These are phyloP conservation scores for Beauveria varroae DNA, from an alignment of 2,329 filamentous ascomycete genomes.

Conservation along the genomic window DNA sequence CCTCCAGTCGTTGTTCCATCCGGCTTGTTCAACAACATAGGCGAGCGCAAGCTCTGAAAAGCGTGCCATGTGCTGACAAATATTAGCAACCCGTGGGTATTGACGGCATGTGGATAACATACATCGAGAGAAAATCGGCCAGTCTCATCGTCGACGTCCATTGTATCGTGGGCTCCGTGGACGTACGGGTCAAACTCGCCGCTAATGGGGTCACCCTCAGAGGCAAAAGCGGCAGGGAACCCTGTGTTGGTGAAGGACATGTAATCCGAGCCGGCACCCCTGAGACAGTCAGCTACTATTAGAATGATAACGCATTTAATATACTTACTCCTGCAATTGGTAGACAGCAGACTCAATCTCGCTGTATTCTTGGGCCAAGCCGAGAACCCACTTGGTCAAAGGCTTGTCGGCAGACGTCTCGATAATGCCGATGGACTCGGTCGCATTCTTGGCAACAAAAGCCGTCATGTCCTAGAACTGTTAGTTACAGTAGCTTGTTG, in stretches of 20 bases:
- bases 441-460: slow-evolving; percentile 28
- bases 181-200: slow-evolving; percentile 33
- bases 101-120: neutral
- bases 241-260: slow-evolving; percentile 32
- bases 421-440: slow-evolving; percentile 32
- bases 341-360: slow-evolving; percentile 28
- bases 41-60: slow-evolving; percentile 33
- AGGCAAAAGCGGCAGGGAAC: slow-evolving; percentile 31
- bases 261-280: slow-evolving; percentile 32
- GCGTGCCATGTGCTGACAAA: slow-evolving; percentile 30
- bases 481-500: slow-evolving; percentile 59
- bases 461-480: slow-evolving; percentile 30
- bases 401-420: slow-evolving; percentile 28
- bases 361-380: slow-evolving; percentile 29
- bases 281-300: slow-evolving; percentile 10
- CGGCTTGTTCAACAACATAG: slow-evolving; percentile 31
- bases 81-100: slow-evolving; percentile 10
- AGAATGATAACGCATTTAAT: neutral
- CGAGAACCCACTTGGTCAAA: slow-evolving; percentile 28
- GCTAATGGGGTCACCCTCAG: slow-evolving; percentile 29
- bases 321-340: slow-evolving; percentile 21
- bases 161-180: slow-evolving; percentile 28
- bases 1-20: slow-evolving; percentile 33
- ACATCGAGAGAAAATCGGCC: slow-evolving; percentile 32
- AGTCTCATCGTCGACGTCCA: slow-evolving; percentile 29